Conservation (phyloP, 2,329 filamentous ascomycete species). For the Cladosporium halotolerans region DNA sequence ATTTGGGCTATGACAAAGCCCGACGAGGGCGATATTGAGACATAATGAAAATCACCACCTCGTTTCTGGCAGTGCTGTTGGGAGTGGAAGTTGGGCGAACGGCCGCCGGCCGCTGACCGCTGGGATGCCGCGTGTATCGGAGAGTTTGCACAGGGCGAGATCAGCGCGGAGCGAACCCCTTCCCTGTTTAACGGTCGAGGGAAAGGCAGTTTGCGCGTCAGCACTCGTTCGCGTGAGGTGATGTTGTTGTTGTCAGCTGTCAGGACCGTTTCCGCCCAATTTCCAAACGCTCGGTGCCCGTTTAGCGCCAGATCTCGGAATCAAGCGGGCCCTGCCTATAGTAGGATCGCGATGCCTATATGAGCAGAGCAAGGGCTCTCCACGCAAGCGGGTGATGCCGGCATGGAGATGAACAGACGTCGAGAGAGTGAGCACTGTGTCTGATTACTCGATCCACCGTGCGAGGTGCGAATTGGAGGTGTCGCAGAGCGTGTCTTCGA, state of each 20-base stretch:
- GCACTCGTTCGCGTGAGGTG: too few relatives aligned
- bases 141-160: neutral
- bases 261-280: too few relatives aligned
- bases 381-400: neutral
- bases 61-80: neutral
- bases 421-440: constrained; percentile 6
- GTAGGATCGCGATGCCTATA: too few relatives aligned
- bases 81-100: neutral
- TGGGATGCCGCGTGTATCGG: neutral
- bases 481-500: neutral
- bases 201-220: neutral
- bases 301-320: too few relatives aligned
- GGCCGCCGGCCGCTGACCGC: neutral
- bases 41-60: neutral
- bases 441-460: constrained; percentile 5
- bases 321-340: too few relatives aligned
- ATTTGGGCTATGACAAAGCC: neutral
- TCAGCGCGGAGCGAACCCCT: neutral
- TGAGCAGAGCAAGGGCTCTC: neutral
- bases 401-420: constrained; percentile 1
- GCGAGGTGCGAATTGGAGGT: neutral
- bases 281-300: too few relatives aligned
- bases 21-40: neutral
- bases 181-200: neutral
- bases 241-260: too few relatives aligned